Conservation (phyloP, 2,329 filamentous ascomycete genomes). For the Nothophaeocryptopus gaeumannii region DNA sequence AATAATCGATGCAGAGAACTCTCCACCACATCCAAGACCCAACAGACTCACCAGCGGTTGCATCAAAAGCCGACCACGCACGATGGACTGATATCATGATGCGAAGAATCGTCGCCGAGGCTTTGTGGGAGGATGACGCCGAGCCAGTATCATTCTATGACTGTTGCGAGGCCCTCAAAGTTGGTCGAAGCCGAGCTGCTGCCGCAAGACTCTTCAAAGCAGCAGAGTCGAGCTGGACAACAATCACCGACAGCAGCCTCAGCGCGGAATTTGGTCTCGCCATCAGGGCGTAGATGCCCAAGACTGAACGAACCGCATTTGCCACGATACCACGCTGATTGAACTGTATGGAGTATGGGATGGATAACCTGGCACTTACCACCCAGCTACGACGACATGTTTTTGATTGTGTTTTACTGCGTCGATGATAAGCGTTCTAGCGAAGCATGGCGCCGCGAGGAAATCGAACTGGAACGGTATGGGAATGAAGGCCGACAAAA, state of each 20-base stretch:
- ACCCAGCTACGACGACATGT: too few relatives aligned
- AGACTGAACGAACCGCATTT: too few relatives aligned
- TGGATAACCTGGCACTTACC: too few relatives aligned
- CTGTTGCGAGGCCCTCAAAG: constrained; percentile 19
- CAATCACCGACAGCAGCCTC: constrained; percentile 15
- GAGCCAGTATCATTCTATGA: constrained; percentile 19
- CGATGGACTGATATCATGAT: constrained; percentile 20
- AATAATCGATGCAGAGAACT: not conserved
- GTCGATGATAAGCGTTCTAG: too few relatives aligned
- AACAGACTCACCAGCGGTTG: constrained; percentile 17
- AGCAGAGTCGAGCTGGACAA: constrained; percentile 16
- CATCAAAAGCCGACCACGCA: constrained; percentile 13
- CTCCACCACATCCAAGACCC: constrained; percentile 18
- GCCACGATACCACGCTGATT: too few relatives aligned
- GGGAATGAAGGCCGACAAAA: too few relatives aligned
- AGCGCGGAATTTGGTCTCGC: constrained; percentile 14
- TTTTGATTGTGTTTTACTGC: too few relatives aligned
- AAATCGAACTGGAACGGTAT: too few relatives aligned
- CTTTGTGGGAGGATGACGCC: constrained; percentile 17
- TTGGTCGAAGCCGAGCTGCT: constrained; percentile 19
- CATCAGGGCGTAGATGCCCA: too few relatives aligned
- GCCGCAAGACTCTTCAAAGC: constrained; percentile 18
- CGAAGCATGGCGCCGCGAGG: too few relatives aligned
- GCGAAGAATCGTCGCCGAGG: constrained; percentile 20
- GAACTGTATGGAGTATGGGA: too few relatives aligned